Percentiles rank a stretch among this genome's conserved stretches.
phyloP scores from a whole-genome alignment of 306 rosid genomes.

The Castanopsis chinensis region DNA sequence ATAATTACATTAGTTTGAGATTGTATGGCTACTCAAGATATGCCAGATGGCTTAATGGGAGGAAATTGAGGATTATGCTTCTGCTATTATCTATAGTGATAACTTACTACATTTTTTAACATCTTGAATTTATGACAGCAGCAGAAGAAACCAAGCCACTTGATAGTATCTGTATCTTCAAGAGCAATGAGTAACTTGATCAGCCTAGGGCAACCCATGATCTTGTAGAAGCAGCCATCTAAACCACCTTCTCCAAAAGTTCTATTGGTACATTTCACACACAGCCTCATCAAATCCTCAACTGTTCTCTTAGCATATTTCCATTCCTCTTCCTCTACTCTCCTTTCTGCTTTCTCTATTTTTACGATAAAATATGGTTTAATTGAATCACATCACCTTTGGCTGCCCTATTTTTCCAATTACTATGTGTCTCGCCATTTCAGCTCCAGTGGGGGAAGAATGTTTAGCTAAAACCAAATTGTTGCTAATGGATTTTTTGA shows the following conservation, averaged over 20 bases:
- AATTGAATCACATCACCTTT: too few species aligned
- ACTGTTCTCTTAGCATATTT: conserved; percentile 4
- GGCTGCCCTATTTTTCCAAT: too few species aligned
- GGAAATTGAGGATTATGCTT: not conserved
- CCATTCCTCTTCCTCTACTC: too few species aligned
- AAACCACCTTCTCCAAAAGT: conserved; percentile 66
- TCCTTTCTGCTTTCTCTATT: too few species aligned
- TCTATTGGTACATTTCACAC: conserved; percentile 79
- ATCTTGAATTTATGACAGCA: conserved; percentile 83
- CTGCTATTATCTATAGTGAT: conserved; percentile 75
- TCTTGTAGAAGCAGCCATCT: conserved; percentile 77
- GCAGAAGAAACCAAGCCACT: conserved; percentile 81
- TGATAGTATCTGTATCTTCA: conserved; percentile 77
- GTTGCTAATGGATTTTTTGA: too few species aligned
- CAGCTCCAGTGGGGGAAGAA: too few species aligned
- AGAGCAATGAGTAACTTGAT: conserved; percentile 63
- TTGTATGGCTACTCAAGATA: too few species aligned
- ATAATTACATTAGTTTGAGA: too few species aligned
- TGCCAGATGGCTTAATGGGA: too few species aligned
- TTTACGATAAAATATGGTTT: too few species aligned
- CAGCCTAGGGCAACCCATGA: conserved; percentile 84
- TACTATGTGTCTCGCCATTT: too few species aligned
- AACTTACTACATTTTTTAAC: conserved; percentile 72
- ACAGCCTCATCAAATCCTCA: conserved; percentile 78
- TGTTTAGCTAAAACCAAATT: too few species aligned